Conservation (phyloP, 805 yeast species). For the Candida germanica region DNA sequence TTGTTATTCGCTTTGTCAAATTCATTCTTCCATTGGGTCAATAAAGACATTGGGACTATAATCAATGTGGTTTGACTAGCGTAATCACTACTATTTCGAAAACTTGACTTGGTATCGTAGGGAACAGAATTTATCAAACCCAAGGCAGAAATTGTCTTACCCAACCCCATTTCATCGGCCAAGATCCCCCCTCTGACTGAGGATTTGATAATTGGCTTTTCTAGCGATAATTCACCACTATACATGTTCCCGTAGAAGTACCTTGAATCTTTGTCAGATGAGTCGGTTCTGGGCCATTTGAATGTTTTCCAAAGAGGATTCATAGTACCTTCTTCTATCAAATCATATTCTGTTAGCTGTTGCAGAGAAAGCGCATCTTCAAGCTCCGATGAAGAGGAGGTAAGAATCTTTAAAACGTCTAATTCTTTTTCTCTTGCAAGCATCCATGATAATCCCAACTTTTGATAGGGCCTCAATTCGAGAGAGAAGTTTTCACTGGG, state of each 20-base stretch:
- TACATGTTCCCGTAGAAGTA: slow-evolving; percentile 74
- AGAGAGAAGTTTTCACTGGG: slow-evolving; percentile 49
- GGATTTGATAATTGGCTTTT: slow-evolving; percentile 62
- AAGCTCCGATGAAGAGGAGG: slow-evolving; percentile 15
- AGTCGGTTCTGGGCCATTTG: slow-evolving; percentile 59
- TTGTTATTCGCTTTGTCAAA: slow-evolving; percentile 56
- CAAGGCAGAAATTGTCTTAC: slow-evolving; percentile 84
- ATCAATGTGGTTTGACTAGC: slow-evolving; percentile 74
- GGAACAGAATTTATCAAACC: slow-evolving; percentile 70
- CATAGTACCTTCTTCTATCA: slow-evolving; percentile 50
- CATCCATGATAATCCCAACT: slow-evolving; percentile 88
- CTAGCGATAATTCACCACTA: slow-evolving; percentile 72
- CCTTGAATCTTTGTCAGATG: background rate
- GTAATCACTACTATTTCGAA: slow-evolving; percentile 31
- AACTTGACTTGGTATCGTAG: slow-evolving; percentile 32
- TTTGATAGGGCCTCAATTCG: slow-evolving; percentile 71
- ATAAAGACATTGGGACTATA: slow-evolving; percentile 84
- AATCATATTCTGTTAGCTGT: slow-evolving; percentile 7
- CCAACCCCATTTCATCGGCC: slow-evolving; percentile 97
- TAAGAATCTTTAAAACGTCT: slow-evolving; percentile 36
- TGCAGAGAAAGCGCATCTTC: slow-evolving; percentile 14
- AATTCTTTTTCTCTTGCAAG: slow-evolving; percentile 69
- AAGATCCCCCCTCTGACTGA: slow-evolving; percentile 77
- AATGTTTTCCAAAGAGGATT: slow-evolving; percentile 86
- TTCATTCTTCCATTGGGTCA: slow-evolving; percentile 91